Evolutionary conservation across 2,329 filamentous ascomycete species (phyloP), one percentile per base, ranked within the genome.

Genomic region (Exophiala sp.): DNA sequence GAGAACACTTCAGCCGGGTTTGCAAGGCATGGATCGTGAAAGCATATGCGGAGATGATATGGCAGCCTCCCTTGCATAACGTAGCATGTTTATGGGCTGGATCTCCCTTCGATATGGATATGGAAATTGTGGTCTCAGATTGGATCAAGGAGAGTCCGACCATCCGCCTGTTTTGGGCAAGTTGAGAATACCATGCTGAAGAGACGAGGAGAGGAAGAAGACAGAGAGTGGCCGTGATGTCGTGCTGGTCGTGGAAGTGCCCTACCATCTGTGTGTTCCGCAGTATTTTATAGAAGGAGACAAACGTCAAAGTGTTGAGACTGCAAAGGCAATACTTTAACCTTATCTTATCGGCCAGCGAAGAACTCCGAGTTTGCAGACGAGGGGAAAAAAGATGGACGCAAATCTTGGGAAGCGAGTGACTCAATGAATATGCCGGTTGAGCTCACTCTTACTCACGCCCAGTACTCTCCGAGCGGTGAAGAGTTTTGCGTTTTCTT

Each of bases 111-210:
- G 22, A 16, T 37, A 8, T 6, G 8, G 48, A 18, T 14, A 24
- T 42, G 48, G 48, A 50, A 37, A 41, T 43, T 29, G 2, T n/a
- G 37, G 48, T 38, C 48, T 50, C 48, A 46, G 37, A 50, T 50
- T 32, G 45, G 40, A 41, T 23, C 18, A 16, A 21, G 35, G 35
- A 4, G 35, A 19, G 14, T 38, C 19, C 19, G 9, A n/a, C n/a
- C n/a, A n/a, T n/a, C n/a, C n/a, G n/a, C n/a, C 4, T 38, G 35
- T 38, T 10, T 6, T 27, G 24, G 24, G 24, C 10, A 14, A 19
- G 11, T 18, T 43, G 40, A 27, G n/a, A 13, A 10, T 6, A 27
- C 6, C 5, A 7, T 9, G 3, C 7, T 13, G 11, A n/a, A 32
- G 11, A n/a, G 6, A 32, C 8, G 14, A 39, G 14, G 35, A 39